These are phyloP conservation scores for Kazachstania sp. DNA, from an alignment of 1,139 yeast genomes.

Conservation along the genomic window DNA sequence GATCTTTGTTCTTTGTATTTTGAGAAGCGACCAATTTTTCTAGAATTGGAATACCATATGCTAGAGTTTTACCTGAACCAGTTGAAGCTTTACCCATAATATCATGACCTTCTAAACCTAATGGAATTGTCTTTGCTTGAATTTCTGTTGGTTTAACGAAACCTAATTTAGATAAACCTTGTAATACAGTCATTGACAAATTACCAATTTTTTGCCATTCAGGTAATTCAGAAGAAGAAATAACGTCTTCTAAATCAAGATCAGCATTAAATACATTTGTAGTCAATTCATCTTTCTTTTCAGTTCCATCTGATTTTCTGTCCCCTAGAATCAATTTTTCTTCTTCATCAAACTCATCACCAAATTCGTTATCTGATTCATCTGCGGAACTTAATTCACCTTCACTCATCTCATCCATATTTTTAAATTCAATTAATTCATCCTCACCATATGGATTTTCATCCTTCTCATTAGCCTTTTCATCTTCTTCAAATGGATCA, in stretches of 20 bases:
- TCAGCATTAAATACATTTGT: constrained; percentile 24
- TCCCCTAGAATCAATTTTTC: constrained; percentile 10
- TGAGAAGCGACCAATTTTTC: constrained; percentile 45
- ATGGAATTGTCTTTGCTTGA: constrained; percentile 70
- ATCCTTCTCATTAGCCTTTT: constrained; percentile 9
- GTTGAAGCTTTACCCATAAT: constrained; percentile 95
- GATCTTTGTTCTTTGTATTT: constrained; percentile 27
- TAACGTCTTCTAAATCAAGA: constrained; percentile 23
- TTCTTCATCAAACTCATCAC: constrained; percentile 3
- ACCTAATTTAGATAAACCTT: constrained; percentile 50
- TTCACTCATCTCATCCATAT: constrained; percentile 11
- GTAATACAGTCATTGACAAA: constrained; percentile 47
- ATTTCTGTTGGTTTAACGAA: constrained; percentile 74
- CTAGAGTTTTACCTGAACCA: constrained; percentile 95
- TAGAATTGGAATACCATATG: constrained; percentile 89
- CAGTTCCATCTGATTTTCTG: constrained; percentile 13
- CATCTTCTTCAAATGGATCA: constrained; percentile 7
- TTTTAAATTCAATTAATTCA: constrained; percentile 21
- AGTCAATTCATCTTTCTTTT: constrained; percentile 14
- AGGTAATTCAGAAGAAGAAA: constrained; percentile 40
- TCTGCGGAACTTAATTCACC: constrained; percentile 13
- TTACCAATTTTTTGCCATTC: constrained; percentile 42
- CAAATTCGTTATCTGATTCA: constrained; percentile 6
- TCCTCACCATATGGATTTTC: constrained; percentile 20
- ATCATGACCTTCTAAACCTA: constrained; percentile 64